Evolutionary conservation across 768 basidiomycete genomes (phyloP).

Genomic region (Gelatoporia subvermispora): DNA sequence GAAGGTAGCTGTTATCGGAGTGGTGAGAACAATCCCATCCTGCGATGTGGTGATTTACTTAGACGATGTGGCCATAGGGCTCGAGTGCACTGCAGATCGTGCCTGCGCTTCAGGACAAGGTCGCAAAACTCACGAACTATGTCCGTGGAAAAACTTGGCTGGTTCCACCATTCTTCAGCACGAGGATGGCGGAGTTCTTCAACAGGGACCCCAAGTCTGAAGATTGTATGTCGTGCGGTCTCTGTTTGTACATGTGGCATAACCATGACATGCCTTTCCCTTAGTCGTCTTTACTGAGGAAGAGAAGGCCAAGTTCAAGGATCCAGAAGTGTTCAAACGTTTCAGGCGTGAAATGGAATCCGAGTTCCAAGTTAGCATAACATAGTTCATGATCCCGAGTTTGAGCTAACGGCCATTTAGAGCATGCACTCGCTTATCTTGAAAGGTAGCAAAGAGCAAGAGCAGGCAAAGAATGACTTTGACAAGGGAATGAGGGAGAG

Average conservation of each 20-base stretch:
- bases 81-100: constrained; percentile 59
- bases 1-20: constrained; percentile 53
- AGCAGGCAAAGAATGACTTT: constrained; percentile 30
- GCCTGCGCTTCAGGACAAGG: constrained; percentile 47
- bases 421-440: neutral
- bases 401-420: neutral
- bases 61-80: constrained; percentile 31
- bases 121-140: constrained; percentile 44
- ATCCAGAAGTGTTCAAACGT: constrained; percentile 40
- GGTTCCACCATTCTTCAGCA: constrained; percentile 36
- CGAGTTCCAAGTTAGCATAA: constrained; percentile 41
- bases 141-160: constrained; percentile 59
- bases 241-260: constrained; percentile 12
- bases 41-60: neutral
- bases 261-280: constrained; percentile 11
- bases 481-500: constrained; percentile 42
- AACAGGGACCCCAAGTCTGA: constrained; percentile 28
- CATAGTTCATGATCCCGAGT: neutral
- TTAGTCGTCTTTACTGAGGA: constrained; percentile 47
- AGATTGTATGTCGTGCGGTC: constrained; percentile 35
- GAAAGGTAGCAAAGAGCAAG: constrained; percentile 1
- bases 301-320: constrained; percentile 43
- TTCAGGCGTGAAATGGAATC: constrained; percentile 45
- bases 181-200: constrained; percentile 33
- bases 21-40: constrained; percentile 31